Evolutionary conservation across 2,329 filamentous ascomycete genomes (phyloP).

Genomic region (Talaromyces sp.): DNA sequence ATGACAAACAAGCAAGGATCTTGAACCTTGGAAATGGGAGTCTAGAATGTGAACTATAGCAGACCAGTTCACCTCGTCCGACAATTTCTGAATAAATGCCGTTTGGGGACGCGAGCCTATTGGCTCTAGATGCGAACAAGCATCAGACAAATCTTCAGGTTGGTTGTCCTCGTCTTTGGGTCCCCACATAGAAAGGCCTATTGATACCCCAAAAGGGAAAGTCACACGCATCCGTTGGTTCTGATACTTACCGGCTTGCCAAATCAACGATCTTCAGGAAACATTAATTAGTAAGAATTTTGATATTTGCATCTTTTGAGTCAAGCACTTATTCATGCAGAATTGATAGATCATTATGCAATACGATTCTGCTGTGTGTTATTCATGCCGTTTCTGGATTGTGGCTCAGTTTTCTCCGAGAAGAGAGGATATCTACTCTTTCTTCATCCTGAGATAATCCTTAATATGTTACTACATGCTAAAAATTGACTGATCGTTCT

Average conservation of each 20-base stretch:
- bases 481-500: background rate
- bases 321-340: slow-evolving; percentile 8
- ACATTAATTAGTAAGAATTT: background rate
- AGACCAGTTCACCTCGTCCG: no score
- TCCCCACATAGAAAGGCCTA: slow-evolving; percentile 7
- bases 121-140: background rate
- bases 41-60: background rate
- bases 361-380: background rate
- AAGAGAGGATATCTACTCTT: background rate
- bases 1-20: background rate
- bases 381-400: background rate
- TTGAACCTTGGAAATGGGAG: background rate
- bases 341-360: slow-evolving; percentile 8
- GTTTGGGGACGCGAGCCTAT: background rate
- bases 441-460: background rate
- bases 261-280: background rate
- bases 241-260: background rate
- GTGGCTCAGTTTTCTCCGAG: background rate
- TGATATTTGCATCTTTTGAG: background rate
- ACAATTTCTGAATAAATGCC: background rate
- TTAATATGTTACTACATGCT: background rate
- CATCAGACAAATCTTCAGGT: slow-evolving; percentile 7
- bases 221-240: background rate
- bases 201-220: slow-evolving; percentile 12
- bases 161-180: background rate